Percentiles rank a stretch among this genome's conserved stretches.
phyloP scores from a whole-genome alignment of 2,329 filamentous ascomycete genomes.

The Diaporthe humulicola region DNA sequence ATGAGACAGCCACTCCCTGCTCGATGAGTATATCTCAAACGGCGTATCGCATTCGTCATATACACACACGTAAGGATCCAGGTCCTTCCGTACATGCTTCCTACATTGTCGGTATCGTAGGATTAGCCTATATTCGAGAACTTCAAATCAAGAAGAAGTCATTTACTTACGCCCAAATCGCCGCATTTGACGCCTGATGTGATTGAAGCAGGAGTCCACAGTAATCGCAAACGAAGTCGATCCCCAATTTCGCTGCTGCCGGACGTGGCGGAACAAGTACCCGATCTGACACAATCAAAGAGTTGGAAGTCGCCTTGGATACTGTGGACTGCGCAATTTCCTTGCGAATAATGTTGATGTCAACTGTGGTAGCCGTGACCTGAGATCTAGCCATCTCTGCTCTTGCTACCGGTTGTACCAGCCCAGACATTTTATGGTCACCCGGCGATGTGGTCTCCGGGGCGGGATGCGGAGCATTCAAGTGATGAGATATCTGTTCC shows the following conservation, averaged over 20 bases:
- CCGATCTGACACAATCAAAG: background rate
- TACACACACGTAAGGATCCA: background rate
- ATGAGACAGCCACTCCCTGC: background rate
- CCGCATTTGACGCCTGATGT: background rate
- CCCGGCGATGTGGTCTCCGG: background rate
- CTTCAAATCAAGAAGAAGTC: background rate
- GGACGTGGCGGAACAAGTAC: background rate
- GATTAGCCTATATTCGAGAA: background rate
- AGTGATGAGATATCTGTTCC: background rate
- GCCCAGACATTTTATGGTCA: fast-evolving
- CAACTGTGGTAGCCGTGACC: background rate
- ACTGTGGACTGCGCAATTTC: background rate
- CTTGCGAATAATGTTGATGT: background rate
- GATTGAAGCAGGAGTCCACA: background rate
- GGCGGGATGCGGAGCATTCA: background rate
- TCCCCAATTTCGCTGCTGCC: background rate
- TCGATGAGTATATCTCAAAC: background rate
- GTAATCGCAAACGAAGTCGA: background rate
- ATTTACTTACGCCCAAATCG: background rate
- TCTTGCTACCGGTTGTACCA: background rate
- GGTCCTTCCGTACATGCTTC: background rate
- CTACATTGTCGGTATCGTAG: background rate
- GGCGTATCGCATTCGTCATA: background rate
- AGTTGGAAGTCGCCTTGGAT: background rate
- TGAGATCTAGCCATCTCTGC: background rate